These are phyloP conservation scores for Thielaviopsis euricoi DNA, from an alignment of 2,329 filamentous ascomycete genomes.

Conservation along the genomic window DNA sequence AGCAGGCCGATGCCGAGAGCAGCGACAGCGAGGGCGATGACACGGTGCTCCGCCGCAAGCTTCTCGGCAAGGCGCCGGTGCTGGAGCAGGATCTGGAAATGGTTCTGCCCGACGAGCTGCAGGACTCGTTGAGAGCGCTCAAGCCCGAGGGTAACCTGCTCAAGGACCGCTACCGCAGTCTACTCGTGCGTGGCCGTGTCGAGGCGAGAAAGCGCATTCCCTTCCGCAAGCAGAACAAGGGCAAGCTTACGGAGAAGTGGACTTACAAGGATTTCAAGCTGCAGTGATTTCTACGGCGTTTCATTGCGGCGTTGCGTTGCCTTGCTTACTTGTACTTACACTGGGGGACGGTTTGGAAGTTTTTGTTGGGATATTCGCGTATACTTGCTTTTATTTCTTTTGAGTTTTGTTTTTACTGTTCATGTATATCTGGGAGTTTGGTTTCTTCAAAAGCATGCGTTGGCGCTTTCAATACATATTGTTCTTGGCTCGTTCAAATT, in stretches of 20 bases:
- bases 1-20: conserved; percentile 19
- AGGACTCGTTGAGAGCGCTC: conserved; percentile 64
- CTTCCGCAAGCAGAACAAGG: conserved; percentile 69
- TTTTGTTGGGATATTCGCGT: conserved; percentile 2
- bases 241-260: conserved; percentile 87
- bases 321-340: not conserved
- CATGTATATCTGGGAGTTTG: conserved; percentile 6
- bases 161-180: conserved; percentile 77
- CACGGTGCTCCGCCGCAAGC: conserved; percentile 48
- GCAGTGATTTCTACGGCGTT: conserved; percentile 4
- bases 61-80: conserved; percentile 56
- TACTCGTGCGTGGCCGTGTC: conserved; percentile 77
- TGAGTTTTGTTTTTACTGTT: conserved; percentile 1
- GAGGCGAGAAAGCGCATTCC: conserved; percentile 65
- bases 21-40: conserved; percentile 44
- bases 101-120: conserved; percentile 64
- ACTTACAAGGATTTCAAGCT: conserved; percentile 75
- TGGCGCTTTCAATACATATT: conserved; percentile 7
- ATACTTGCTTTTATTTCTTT: conserved; percentile 3
- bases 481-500: not conserved
- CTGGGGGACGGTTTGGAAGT: conserved; percentile 4
- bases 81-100: conserved; percentile 61
- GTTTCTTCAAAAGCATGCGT: conserved; percentile 9
- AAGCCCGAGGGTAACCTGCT: conserved; percentile 94
- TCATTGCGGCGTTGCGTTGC: not conserved